Evolutionary conservation across 2,329 filamentous ascomycete genomes (phyloP).

Genomic region (Penicillium crustosum): DNA sequence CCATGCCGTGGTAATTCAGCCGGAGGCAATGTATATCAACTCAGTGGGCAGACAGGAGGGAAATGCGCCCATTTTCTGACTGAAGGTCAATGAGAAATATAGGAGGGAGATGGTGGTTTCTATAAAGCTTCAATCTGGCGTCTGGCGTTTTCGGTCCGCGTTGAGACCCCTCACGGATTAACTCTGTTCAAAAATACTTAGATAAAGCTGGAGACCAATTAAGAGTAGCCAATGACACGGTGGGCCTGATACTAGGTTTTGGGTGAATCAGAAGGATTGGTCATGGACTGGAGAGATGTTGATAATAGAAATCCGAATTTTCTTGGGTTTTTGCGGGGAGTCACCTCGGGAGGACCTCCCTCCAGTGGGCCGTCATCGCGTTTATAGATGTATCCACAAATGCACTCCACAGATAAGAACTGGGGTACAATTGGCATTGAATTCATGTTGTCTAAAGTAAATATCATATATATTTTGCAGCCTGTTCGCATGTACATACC

Average conservation of each 20-base stretch:
- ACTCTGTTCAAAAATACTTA: slow-evolving; percentile 11
- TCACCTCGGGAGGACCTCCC: slow-evolving; percentile 32
- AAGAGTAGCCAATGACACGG: slow-evolving; percentile 16
- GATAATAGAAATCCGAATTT: slow-evolving; percentile 22
- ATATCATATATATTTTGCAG: neutral
- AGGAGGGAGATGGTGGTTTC: slow-evolving; percentile 5
- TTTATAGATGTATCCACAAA: neutral
- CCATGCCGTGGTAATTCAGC: slow-evolving; percentile 29
- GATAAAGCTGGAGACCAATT: slow-evolving; percentile 24
- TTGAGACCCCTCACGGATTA: slow-evolving; percentile 10
- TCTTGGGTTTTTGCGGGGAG: slow-evolving; percentile 22
- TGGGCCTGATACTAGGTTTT: neutral
- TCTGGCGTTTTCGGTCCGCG: neutral
- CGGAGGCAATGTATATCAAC: slow-evolving; percentile 24
- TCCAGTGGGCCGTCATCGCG: slow-evolving; percentile 19
- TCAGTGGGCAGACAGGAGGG: slow-evolving; percentile 16
- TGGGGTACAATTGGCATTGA: slow-evolving; percentile 2
- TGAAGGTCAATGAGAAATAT: neutral
- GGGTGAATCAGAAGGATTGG: slow-evolving; percentile 18
- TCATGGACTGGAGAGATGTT: slow-evolving; percentile 17
- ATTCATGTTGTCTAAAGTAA: neutral
- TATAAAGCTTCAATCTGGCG: slow-evolving; percentile 16
- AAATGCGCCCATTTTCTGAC: slow-evolving; percentile 30
- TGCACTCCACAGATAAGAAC: slow-evolving; percentile 10
- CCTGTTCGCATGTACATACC: neutral